phyloP scores from a whole-genome alignment of 768 basidiomycete genomes.

The Boletus rubroflammeus region DNA sequence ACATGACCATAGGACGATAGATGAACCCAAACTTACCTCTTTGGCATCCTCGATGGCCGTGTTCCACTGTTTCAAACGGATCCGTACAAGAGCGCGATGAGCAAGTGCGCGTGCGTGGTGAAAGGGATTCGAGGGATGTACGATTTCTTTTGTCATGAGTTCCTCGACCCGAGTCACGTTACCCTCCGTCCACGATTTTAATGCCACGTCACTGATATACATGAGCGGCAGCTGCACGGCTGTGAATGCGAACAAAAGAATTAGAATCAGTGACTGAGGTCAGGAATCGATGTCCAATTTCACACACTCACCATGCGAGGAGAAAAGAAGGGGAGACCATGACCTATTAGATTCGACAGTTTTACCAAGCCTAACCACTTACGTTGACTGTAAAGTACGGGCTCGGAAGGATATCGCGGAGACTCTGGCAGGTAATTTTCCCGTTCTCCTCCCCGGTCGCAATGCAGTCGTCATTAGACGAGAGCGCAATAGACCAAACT shows the following conservation, averaged over 20 bases:
- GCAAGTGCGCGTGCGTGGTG: not conserved
- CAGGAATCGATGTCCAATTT: not conserved
- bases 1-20: too few relatives aligned
- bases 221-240: not conserved
- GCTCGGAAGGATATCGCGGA: not conserved
- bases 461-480: not conserved
- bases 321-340: not conserved
- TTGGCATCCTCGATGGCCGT: not conserved
- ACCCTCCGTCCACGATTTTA: not conserved
- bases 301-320: not conserved
- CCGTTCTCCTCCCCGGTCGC: not conserved
- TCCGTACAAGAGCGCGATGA: not conserved
- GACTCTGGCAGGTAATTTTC: not conserved
- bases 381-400: not conserved
- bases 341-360: not conserved
- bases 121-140: not conserved
- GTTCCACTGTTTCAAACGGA: not conserved
- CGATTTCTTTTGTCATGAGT: conserved; percentile 1
- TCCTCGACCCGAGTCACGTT: not conserved
- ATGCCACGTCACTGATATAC: not conserved
- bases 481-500: not conserved
- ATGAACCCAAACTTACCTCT: not conserved
- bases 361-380: not conserved
- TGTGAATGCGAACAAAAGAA: not conserved
- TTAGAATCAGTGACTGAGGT: not conserved